phyloP scores from a whole-genome alignment of 176 grass and related monocot genomes.

The Triticum dicoccoides region DNA sequence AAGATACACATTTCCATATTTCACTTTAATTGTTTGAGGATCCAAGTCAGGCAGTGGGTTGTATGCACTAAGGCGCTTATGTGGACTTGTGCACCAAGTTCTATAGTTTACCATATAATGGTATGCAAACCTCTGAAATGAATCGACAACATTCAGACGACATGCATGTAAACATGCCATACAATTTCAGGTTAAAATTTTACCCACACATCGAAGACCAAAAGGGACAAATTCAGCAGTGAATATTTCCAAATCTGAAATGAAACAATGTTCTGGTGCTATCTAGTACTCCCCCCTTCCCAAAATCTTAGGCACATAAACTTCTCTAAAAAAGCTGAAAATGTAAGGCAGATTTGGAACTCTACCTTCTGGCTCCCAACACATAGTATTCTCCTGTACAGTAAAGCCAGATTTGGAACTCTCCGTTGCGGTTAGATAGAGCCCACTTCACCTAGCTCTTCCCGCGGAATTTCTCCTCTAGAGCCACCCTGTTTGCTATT shows the following conservation, averaged over 20 bases:
- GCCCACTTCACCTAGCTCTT: not conserved
- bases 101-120: not conserved
- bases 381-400: not conserved
- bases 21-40: not conserved
- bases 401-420: too few relatives aligned
- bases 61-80: not conserved
- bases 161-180: not conserved
- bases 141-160: not conserved
- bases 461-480: not conserved
- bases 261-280: not conserved
- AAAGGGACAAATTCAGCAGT: not conserved
- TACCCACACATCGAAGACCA: not conserved
- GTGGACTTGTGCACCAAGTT: not conserved
- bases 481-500: not conserved
- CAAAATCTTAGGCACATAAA: not conserved
- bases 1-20: not conserved
- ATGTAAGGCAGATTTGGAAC: not conserved
- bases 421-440: too few relatives aligned
- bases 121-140: not conserved
- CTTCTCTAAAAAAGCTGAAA: not conserved
- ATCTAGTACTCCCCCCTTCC: not conserved
- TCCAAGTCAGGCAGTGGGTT: not conserved
- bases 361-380: not conserved
- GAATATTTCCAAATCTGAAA: not conserved
- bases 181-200: not conserved